These are phyloP conservation scores for Coniochaeta sp. DNA, from an alignment of 2,329 filamentous ascomycete species.

Conservation along the genomic window DNA sequence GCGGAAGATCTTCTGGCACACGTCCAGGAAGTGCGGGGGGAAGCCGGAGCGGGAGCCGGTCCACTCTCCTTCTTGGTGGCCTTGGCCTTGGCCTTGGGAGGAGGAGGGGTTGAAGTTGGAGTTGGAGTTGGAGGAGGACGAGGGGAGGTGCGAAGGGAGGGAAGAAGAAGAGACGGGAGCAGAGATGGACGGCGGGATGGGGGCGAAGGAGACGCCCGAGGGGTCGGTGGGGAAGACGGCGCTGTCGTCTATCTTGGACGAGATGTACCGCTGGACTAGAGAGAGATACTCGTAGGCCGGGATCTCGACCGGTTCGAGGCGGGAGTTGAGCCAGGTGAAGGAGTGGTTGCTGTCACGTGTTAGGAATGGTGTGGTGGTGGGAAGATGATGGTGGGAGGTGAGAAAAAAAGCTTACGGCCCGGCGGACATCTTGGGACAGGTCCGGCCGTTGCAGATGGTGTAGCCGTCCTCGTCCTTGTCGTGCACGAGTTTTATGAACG, in stretches of 20 bases:
- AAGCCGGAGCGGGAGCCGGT: slow-evolving; percentile 96
- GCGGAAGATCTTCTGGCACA: neutral
- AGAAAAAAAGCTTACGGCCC: slow-evolving; percentile 64
- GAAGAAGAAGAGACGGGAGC: too few relatives aligned
- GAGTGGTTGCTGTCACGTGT: slow-evolving; percentile 63
- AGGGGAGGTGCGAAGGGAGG: slow-evolving; percentile 53
- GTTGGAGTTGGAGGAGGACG: slow-evolving; percentile 74
- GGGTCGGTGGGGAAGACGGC: slow-evolving; percentile 86
- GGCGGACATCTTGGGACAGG: slow-evolving; percentile 89
- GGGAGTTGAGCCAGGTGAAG: slow-evolving; percentile 91
- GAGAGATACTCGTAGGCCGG: slow-evolving; percentile 92
- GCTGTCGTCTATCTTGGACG: slow-evolving; percentile 87
- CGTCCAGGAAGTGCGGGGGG: slow-evolving; percentile 52
- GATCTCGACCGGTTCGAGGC: slow-evolving; percentile 82
- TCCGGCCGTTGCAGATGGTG: slow-evolving; percentile 75
- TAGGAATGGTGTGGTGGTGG: slow-evolving; percentile 8
- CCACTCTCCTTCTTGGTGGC: neutral
- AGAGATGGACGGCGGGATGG: slow-evolving; percentile 49
- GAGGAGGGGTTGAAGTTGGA: slow-evolving; percentile 88
- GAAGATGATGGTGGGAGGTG: neutral
- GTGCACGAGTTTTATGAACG: slow-evolving; percentile 83
- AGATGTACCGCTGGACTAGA: slow-evolving; percentile 94
- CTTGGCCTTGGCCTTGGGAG: neutral
- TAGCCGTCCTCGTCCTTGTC: slow-evolving; percentile 73
- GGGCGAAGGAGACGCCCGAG: slow-evolving; percentile 58